phyloP scores from a whole-genome alignment of 2,329 filamentous ascomycete species.

The Fusarium hainanense region DNA sequence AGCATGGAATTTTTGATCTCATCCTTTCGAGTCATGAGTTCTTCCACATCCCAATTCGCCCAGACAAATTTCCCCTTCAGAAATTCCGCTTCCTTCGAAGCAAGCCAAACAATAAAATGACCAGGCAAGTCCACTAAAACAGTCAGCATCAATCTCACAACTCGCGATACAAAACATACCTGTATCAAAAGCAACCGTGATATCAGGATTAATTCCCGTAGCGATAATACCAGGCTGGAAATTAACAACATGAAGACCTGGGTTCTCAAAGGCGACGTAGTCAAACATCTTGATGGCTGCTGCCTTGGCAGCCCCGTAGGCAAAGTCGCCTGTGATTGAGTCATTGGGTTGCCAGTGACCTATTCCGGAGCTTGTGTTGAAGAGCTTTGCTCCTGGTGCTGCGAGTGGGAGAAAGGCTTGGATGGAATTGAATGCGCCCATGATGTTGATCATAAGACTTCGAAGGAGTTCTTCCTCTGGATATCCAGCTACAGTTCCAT shows the following conservation, averaged over 20 bases:
- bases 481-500: background rate
- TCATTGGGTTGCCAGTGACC: constrained; percentile 37
- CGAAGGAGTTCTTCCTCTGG: constrained; percentile 5
- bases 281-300: constrained; percentile 52
- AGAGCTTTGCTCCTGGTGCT: constrained; percentile 26
- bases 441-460: constrained; percentile 41
- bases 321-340: constrained; percentile 24
- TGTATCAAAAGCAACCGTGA: background rate
- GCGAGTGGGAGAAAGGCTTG: constrained; percentile 39
- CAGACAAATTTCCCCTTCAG: constrained; percentile 1
- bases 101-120: constrained; percentile 24
- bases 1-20: background rate
- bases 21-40: background rate
- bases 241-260: constrained; percentile 50
- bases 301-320: constrained; percentile 52
- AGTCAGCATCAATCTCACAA: background rate
- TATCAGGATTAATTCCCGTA: constrained; percentile 48
- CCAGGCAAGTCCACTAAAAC: constrained; percentile 7
- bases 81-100: background rate
- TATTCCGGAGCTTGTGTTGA: constrained; percentile 40
- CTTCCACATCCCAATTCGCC: background rate
- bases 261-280: constrained; percentile 51
- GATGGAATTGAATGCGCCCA: constrained; percentile 41
- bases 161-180: background rate
- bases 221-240: constrained; percentile 56